Evolutionary conservation across 305 asterid species (phyloP).

Genomic region (Ajuga reptans): DNA sequence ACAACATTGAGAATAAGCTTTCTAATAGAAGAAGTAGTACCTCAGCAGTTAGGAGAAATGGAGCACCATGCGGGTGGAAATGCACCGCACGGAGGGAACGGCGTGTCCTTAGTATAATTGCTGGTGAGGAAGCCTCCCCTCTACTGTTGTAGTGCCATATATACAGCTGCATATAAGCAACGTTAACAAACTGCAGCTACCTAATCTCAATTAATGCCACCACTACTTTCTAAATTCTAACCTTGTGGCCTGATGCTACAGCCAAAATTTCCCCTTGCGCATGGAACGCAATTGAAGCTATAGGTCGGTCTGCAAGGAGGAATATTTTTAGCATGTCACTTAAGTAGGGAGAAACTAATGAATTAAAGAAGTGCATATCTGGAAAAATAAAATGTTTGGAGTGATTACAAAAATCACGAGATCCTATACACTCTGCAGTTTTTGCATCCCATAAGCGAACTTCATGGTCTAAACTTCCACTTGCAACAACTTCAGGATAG

Average conservation of each 20-base stretch:
- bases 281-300: conserved; percentile 95
- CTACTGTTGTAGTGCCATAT: conserved; percentile 82
- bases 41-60: conserved; percentile 94
- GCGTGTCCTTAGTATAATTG: conserved; percentile 72
- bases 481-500: conserved; percentile 74
- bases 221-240: conserved; percentile 28
- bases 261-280: conserved; percentile 90
- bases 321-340: conserved; percentile 15
- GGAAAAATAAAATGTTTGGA: conserved; percentile 13
- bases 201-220: conserved; percentile 16
- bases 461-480: conserved; percentile 97
- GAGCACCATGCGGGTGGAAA: conserved; percentile 91
- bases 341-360: conserved; percentile 10
- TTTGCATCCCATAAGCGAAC: conserved; percentile 91
- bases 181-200: conserved; percentile 24
- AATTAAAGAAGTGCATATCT: conserved; percentile 6
- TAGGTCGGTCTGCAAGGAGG: conserved; percentile 69
- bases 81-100: conserved; percentile 97
- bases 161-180: conserved; percentile 55
- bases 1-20: conserved; percentile 7
- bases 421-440: conserved; percentile 76
- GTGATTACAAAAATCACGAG: conserved; percentile 80
- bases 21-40: conserved; percentile 36
- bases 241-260: conserved; percentile 99
- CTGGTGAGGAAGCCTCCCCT: conserved; percentile 75